phyloP scores from a whole-genome alignment of 2,329 filamentous ascomycete species.

The Colletotrichum sp. region DNA sequence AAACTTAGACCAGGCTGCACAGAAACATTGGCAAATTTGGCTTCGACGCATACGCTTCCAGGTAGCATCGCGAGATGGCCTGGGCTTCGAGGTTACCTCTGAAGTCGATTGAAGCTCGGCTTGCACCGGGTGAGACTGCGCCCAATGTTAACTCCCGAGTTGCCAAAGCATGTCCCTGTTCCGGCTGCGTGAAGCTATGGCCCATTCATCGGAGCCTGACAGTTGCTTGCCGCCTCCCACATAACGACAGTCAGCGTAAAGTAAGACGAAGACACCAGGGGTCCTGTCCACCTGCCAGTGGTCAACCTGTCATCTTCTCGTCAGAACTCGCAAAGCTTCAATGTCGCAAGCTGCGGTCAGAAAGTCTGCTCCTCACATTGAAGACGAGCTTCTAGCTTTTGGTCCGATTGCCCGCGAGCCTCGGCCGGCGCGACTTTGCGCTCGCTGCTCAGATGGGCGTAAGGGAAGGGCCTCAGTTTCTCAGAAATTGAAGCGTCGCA shows the following conservation, averaged over 20 bases:
- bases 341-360: background rate
- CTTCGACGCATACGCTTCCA: background rate
- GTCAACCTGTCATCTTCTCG: background rate
- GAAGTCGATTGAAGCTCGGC: background rate
- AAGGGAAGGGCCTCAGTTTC: background rate
- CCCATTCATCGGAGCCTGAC: background rate
- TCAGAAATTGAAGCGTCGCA: background rate
- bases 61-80: background rate
- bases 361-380: background rate
- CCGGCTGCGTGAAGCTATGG: slow-evolving; percentile 17
- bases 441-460: background rate
- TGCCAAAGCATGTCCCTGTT: background rate
- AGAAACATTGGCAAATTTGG: background rate
- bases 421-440: background rate
- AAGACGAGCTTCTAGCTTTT: background rate
- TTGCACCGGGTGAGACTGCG: background rate
- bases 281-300: background rate
- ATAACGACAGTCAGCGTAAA: background rate
- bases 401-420: background rate
- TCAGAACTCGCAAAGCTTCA: background rate
- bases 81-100: background rate
- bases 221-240: background rate
- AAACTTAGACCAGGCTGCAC: background rate
- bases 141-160: background rate
- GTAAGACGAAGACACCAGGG: background rate